These are phyloP conservation scores for Cyclocybe cylindracea DNA, from an alignment of 768 basidiomycete species.

Conservation along the genomic window DNA sequence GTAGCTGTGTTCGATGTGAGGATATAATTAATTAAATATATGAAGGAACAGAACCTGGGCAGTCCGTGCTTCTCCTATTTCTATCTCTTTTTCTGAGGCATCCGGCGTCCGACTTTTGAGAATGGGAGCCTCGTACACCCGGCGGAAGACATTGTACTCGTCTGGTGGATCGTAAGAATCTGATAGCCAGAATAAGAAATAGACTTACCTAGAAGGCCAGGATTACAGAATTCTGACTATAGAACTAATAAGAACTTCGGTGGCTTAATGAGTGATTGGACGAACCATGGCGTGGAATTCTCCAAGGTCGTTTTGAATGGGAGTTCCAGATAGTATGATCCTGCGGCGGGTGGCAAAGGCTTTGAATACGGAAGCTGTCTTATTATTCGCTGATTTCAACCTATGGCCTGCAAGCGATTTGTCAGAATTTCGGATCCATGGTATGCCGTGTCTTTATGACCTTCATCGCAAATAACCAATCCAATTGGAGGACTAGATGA, in stretches of 20 bases:
- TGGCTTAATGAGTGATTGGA: constrained; percentile 1
- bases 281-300: constrained; percentile 97
- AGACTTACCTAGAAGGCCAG: constrained; percentile 74
- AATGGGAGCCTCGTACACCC: constrained; percentile 87
- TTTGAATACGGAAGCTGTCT: constrained; percentile 87
- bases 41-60: constrained; percentile 55
- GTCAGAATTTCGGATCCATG: not conserved
- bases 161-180: constrained; percentile 40
- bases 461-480: constrained; percentile 95
- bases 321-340: constrained; percentile 93
- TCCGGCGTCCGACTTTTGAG: constrained; percentile 81
- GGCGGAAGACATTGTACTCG: constrained; percentile 73
- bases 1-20: constrained; percentile 45
- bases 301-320: constrained; percentile 93
- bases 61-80: constrained; percentile 76
- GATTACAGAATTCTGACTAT: constrained; percentile 92
- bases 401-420: constrained; percentile 64
- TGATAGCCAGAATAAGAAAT: not conserved
- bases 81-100: constrained; percentile 68
- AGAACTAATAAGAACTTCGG: not conserved
- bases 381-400: constrained; percentile 88
- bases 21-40: not conserved
- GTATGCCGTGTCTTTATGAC: constrained; percentile 24
- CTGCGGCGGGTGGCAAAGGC: constrained; percentile 72
- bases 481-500: constrained; percentile 80